These are phyloP conservation scores for Rhodamnia argentea DNA, from an alignment of 345 rosid species.

Conservation along the genomic window DNA sequence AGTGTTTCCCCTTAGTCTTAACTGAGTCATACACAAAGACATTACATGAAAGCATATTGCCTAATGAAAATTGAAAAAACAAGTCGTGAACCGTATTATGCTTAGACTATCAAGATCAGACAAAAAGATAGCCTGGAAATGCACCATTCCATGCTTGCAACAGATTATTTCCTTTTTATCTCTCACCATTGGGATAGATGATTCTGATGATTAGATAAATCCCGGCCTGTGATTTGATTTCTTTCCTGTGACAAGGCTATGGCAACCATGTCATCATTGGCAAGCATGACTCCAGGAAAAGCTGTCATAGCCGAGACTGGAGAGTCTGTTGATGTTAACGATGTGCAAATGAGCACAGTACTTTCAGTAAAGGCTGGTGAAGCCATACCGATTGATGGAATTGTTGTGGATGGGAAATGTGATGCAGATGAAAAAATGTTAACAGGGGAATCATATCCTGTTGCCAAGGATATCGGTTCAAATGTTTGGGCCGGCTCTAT, in stretches of 20 bases:
- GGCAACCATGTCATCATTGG: constrained; percentile 63
- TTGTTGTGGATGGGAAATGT: constrained; percentile 67
- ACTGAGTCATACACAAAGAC: neutral
- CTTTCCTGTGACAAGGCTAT: constrained; percentile 37
- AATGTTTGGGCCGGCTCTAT: constrained; percentile 86
- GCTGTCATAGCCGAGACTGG: constrained; percentile 72
- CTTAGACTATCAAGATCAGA: neutral
- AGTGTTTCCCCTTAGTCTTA: neutral
- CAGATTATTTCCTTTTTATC: neutral
- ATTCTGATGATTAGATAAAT: neutral
- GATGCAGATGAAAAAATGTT: constrained; percentile 79
- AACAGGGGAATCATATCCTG: constrained; percentile 80
- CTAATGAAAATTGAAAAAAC: neutral
- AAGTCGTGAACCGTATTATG: neutral
- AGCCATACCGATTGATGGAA: constrained; percentile 75
- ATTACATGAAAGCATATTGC: neutral
- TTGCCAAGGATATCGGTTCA: constrained; percentile 51
- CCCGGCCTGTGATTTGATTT: neutral
- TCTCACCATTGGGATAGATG: neutral
- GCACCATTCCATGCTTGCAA: neutral
- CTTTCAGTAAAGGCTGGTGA: constrained; percentile 79
- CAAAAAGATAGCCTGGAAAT: neutral
- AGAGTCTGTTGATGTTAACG: constrained; percentile 56
- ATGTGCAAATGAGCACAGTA: constrained; percentile 47
- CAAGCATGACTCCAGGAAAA: constrained; percentile 66